Base-by-base conservation (phyloP, 208 protist species). In the Trypanosomatidae sp. region DNA sequence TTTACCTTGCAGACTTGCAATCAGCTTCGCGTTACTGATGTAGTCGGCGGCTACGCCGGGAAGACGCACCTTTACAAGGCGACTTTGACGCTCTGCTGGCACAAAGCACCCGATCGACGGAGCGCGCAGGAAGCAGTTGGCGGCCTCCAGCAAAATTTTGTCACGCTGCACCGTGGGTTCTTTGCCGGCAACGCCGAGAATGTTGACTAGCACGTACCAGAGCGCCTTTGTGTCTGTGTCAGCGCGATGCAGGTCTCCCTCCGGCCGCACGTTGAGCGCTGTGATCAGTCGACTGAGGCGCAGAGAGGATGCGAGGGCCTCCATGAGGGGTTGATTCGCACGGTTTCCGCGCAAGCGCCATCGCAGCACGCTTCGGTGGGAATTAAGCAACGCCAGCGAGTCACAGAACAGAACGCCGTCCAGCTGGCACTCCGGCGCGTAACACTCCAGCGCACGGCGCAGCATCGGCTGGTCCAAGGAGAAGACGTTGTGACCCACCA, bases 401-500 rank as follows among this genome's bases (percentile, higher is more conserved):
- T 97, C 92, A 71, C 90, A 95, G 67, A 94, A 97, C 15, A 97
- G 82, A 13, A 97, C 74, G 17, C 82, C 84, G 66, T 95, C 85
- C 30, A 82, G 65, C 25, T 74, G 66, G 25, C 77, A 62, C 28
- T 81, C 75, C 15, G 82, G 73, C 1, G 70, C 64, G 69, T 89
- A 72, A 36, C 33, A 49, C 22, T 86, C 77, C 43, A 97, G 70
- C 19, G 89, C 87, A 15, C 87, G 86, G 10, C 89, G 86, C 67
- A 97, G 83, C 67, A 96, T 80, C 55, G 91, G 93, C 84, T 97
- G 90, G 64, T 97, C 93, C 22, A 97, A 52, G 5, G 79, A 59
- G 71, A 95, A 95, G 10, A 93, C 90, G 71, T 95, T 95, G 82
- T 97, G 93, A 0, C 89, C 91, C 49, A 97, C 74, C 10, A 97